Evolutionary conservation across 2,329 filamentous ascomycete species (phyloP), one percentile per base, ranked within the genome.

Genomic region (Cladophialophora immunda): DNA sequence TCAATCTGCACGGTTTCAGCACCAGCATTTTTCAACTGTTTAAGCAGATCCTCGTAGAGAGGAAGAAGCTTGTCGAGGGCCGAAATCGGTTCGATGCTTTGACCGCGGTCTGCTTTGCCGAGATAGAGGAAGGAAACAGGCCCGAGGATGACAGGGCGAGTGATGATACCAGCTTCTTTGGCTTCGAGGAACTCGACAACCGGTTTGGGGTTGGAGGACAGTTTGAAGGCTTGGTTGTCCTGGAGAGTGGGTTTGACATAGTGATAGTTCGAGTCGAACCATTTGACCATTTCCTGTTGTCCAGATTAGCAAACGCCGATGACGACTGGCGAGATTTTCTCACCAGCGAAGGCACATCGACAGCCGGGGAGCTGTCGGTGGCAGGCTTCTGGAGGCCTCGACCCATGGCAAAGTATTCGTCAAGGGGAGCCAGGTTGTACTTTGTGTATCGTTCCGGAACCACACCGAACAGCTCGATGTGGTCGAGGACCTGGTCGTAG

Each of bases 201-300:
- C 75, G 95, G 93, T 91, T 99, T 99, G 81, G 95, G 93, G 82
- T 90, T 90, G 75, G 88, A 84, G 70, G 86, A 83, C 71, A 99
- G 92, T 84, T 91, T 94, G 90, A 99, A 99, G 78, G 87, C 90
- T 89, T 99, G 95, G 87, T 92, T 91, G 85, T 97, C 90, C 84
- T 97, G 93, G 74, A 99, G 89, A 71, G 95, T 97, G 72, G 95
- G 95, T 90, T 98, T 98, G 85, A 98, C 95, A 83, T 99, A 99
- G 89, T 98, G 95, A 90, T 99, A 99, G 91, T 99, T 99, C 73
- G 93, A 97, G 88, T 99, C 95, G 81, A 99, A 99, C 95, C 95
- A 99, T 88, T 99, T 99, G 77, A 99, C 95, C 95, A 99, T 99
- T 88, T 99, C 95, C 85, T 86, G 67, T 30, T 86, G 67, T 32